phyloP scores from a whole-genome alignment of 345 rosid species.

The Bruguiera gymnorhiza region DNA sequence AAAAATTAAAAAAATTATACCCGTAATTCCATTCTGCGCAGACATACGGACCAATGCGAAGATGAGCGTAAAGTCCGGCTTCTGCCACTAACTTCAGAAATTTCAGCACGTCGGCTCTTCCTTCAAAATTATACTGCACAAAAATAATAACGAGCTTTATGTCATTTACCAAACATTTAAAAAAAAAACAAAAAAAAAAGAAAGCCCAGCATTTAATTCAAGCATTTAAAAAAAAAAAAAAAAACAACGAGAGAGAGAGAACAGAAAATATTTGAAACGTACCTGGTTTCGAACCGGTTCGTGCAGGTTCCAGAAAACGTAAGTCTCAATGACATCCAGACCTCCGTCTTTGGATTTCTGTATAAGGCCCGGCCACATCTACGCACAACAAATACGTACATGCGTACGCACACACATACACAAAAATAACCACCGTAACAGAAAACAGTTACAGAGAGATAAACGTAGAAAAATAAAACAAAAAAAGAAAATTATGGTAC shows the following conservation, averaged over 20 bases:
- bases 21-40: constrained; percentile 99
- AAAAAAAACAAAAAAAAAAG: not conserved
- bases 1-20: constrained; percentile 28
- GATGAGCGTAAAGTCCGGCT: constrained; percentile 89
- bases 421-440: not conserved
- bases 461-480: no score
- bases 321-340: constrained; percentile 83
- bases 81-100: constrained; percentile 74
- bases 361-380: constrained; percentile 98
- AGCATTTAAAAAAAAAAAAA: not conserved
- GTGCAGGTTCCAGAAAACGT: constrained; percentile 84
- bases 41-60: constrained; percentile 92
- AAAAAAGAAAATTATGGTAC: not conserved
- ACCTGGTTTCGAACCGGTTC: constrained; percentile 89
- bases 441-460: not conserved
- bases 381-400: constrained; percentile 13
- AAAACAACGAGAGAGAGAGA: not conserved
- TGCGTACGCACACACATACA: not conserved
- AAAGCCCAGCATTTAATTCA: not conserved
- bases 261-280: not conserved
- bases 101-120: constrained; percentile 79
- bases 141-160: not conserved
- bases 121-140: constrained; percentile 79
- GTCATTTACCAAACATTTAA: no score
- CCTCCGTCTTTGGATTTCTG: constrained; percentile 98